Evolutionary conservation across 2,329 filamentous ascomycete genomes (phyloP), one percentile per base, ranked within the genome.

Genomic region (Nigrospora osmanthi): DNA sequence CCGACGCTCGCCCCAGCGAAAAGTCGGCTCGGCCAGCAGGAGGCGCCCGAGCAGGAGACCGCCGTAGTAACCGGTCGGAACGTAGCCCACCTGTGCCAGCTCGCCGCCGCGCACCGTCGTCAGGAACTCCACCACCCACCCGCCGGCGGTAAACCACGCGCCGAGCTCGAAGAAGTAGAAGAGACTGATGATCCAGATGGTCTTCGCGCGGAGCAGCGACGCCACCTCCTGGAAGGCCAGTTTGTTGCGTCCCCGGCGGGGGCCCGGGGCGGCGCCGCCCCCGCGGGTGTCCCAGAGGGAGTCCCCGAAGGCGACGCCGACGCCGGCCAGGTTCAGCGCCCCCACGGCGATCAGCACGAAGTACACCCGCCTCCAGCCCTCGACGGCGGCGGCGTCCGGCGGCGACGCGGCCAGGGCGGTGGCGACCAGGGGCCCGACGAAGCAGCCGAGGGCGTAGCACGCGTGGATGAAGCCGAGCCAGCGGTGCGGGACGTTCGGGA

Each of bases 81-180:
- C 73, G 42, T 83, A 85, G 0, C 80, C 80, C 59, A 81, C 75
- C 15, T 73, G 64, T 0, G 73, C 66, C 0, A 84, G 61, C 2
- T 75, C 64, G 1, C 79, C 80, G 3, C 73, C 63, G 0, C 80
- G 74, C n/a, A 78, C 76, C 3, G 71, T 69, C 7, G 83, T 74
- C 3, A 85, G 68, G 45, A 80, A 85, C 50, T 83, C 78, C 2
- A 84, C 80, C 0, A 83, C 73, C 81, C 80, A 85, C 1, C 81
- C 79, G 47, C 65, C 59, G 0, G 77, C 73, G 0, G 80, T 83
- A 2, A 80, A 70, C 1, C 55, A 58, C 0, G 70, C 72, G 0
- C 81, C 80, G 0, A 84, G 64, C 42, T 76, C 75, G 57, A 83
- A 81, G 61, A 83, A 83, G 62, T 78, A 84, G 58, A 81, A 83